Percentiles rank a stretch among this genome's conserved stretches.
Conservation (phyloP, 495 filamentous ascomycete species). For the Hyaloscypha finlandica region DNA sequence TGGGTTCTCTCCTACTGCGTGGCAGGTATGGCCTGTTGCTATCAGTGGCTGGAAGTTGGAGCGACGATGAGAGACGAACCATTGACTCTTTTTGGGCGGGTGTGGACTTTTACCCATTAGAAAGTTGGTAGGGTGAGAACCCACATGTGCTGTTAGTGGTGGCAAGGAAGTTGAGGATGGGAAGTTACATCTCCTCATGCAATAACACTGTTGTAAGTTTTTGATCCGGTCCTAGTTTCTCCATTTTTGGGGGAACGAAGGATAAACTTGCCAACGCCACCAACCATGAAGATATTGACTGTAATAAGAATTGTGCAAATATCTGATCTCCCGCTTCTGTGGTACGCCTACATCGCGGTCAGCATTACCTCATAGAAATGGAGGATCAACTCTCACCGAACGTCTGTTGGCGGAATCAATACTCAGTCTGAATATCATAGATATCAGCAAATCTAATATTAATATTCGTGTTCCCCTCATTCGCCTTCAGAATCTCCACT, state of each 20-base stretch:
- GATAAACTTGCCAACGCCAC: constrained; percentile 14
- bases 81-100: constrained; percentile 13
- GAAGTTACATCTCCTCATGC: constrained; percentile 13
- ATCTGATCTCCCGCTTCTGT: constrained; percentile 14
- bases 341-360: too few relatives aligned
- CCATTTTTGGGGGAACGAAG: background rate
- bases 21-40: constrained; percentile 15
- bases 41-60: background rate
- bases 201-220: constrained; percentile 19
- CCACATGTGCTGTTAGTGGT: background rate
- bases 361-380: background rate
- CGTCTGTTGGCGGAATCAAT: constrained; percentile 11
- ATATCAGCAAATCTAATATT: constrained; percentile 15
- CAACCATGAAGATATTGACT: constrained; percentile 17
- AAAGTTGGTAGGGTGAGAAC: constrained; percentile 18
- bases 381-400: constrained; percentile 15
- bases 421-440: constrained; percentile 18
- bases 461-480: constrained; percentile 18
- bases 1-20: constrained; percentile 17
- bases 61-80: background rate
- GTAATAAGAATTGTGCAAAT: constrained; percentile 15
- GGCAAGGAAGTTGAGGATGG: background rate
- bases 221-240: background rate
- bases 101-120: constrained; percentile 19
- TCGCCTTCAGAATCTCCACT: constrained; percentile 8